Conservation (phyloP, 2,329 filamentous ascomycete species). For the Lizonia empirigonia region DNA sequence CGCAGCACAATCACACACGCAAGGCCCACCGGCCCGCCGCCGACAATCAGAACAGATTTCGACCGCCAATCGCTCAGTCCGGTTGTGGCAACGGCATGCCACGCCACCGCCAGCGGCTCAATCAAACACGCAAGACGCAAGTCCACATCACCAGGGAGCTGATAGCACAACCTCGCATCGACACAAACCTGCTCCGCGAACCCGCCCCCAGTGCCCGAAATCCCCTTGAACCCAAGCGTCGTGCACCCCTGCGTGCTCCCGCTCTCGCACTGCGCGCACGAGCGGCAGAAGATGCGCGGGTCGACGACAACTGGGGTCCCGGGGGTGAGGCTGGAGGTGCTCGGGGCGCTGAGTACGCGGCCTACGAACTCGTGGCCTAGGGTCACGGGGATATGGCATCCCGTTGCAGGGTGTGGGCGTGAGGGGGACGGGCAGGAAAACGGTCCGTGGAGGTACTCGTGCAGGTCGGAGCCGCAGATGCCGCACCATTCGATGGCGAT, state of each 20-base stretch:
- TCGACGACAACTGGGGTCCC: conserved; percentile 40
- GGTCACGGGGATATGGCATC: conserved; percentile 30
- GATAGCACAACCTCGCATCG: conserved; percentile 30
- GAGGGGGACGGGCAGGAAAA: conserved; percentile 18
- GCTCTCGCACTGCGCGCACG: conserved; percentile 26
- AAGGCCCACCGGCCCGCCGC: conserved; percentile 38
- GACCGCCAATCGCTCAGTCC: conserved; percentile 16
- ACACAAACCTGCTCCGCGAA: conserved; percentile 34
- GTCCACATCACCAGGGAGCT: conserved; percentile 30
- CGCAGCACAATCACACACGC: conserved; percentile 28
- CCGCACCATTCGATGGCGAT: conserved; percentile 40
- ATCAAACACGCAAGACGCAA: conserved; percentile 35
- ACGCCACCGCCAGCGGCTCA: conserved; percentile 40
- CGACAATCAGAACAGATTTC: conserved; percentile 30
- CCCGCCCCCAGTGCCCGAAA: conserved; percentile 35
- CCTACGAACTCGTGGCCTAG: conserved; percentile 44
- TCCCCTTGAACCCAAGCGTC: conserved; percentile 33
- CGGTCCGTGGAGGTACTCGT: conserved; percentile 35
- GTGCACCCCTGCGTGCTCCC: conserved; percentile 30
- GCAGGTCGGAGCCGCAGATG: conserved; percentile 41
- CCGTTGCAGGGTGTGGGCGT: conserved; percentile 29
- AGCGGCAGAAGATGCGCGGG: conserved; percentile 36
- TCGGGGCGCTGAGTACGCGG: conserved; percentile 27
- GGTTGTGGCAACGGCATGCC: conserved; percentile 32
- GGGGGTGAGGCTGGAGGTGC: conserved; percentile 23